phyloP scores from a whole-genome alignment of 129 eudicot species.

The Flaveria trinervia region DNA sequence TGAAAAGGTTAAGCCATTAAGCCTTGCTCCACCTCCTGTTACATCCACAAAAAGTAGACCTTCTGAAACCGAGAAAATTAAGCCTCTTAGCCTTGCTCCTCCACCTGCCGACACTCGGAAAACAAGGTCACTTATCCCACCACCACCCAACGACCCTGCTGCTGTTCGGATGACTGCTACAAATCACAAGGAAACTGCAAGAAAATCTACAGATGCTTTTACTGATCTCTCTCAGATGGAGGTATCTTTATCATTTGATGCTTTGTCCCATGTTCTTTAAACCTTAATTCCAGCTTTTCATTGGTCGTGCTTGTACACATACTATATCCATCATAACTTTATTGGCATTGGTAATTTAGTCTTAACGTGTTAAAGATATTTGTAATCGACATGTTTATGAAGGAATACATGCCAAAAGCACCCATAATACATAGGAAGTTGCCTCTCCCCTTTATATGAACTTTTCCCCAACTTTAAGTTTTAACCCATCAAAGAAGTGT shows the following conservation, averaged over 20 bases:
- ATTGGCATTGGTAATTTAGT: background rate
- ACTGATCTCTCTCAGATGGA: conserved; percentile 85
- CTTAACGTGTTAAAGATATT: conserved; percentile 1
- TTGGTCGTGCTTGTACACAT: background rate
- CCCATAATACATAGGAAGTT: conserved; percentile 2
- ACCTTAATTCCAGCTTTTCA: conserved; percentile 3
- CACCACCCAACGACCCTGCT: conserved; percentile 97
- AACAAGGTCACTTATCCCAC: conserved; percentile 84
- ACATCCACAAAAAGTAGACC: conserved; percentile 57
- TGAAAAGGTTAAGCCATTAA: conserved; percentile 59
- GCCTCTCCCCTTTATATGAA: background rate
- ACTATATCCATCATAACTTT: background rate
- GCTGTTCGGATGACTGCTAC: conserved; percentile 61
- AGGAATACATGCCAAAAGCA: background rate
- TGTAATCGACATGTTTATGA: background rate
- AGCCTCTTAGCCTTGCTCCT: conserved; percentile 70
- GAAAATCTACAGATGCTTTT: conserved; percentile 58
- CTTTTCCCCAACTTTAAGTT: background rate
- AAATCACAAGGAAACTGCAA: conserved; percentile 48
- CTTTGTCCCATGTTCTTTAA: background rate
- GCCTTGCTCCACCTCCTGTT: conserved; percentile 84
- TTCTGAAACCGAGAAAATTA: conserved; percentile 43
- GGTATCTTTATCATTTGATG: conserved; percentile 46
- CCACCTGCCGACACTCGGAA: conserved; percentile 71
- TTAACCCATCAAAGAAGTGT: background rate